phyloP scores from a whole-genome alignment of 208 protist species.

The Trypanosomatidae sp. region DNA sequence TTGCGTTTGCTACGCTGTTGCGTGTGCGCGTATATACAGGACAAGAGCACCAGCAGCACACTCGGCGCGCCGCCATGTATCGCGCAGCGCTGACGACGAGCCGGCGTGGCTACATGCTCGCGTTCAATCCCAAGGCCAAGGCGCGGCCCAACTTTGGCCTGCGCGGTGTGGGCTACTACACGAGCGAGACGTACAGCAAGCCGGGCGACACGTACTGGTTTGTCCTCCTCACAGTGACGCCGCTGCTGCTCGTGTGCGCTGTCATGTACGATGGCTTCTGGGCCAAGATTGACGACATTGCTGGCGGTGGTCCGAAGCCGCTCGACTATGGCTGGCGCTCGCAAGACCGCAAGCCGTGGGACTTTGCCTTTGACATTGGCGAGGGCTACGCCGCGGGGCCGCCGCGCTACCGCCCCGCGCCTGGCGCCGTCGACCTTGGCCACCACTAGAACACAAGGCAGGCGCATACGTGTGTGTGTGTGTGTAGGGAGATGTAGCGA shows the following conservation, averaged over 20 bases:
- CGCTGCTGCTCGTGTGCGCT: constrained; percentile 49
- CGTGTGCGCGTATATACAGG: too few relatives aligned
- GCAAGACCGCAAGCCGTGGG: constrained; percentile 72
- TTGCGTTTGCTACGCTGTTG: too few relatives aligned
- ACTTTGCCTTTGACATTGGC: constrained; percentile 82
- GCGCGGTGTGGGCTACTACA: constrained; percentile 64
- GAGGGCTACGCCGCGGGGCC: constrained; percentile 78
- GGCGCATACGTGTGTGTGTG: not conserved
- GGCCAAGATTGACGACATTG: constrained; percentile 72
- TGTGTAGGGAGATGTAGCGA: too few relatives aligned
- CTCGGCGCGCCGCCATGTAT: constrained; percentile 26
- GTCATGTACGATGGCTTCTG: constrained; percentile 77
- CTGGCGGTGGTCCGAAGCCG: constrained; percentile 55
- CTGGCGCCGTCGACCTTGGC: constrained; percentile 58
- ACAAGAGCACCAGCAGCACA: not conserved
- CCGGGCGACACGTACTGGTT: constrained; percentile 71
- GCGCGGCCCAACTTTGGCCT: constrained; percentile 81
- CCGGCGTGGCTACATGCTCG: constrained; percentile 69
- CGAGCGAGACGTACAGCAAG: constrained; percentile 74
- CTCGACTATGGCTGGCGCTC: constrained; percentile 70
- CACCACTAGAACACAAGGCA: constrained; percentile 29
- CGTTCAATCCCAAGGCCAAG: constrained; percentile 80
- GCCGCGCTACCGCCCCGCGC: constrained; percentile 39
- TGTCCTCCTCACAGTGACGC: constrained; percentile 22
- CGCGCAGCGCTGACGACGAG: constrained; percentile 37